A percentile compares a stretch with the other conserved stretches of the same genome.
Conservation (phyloP, 345 rosid species). For the Nasturtium officinale region DNA sequence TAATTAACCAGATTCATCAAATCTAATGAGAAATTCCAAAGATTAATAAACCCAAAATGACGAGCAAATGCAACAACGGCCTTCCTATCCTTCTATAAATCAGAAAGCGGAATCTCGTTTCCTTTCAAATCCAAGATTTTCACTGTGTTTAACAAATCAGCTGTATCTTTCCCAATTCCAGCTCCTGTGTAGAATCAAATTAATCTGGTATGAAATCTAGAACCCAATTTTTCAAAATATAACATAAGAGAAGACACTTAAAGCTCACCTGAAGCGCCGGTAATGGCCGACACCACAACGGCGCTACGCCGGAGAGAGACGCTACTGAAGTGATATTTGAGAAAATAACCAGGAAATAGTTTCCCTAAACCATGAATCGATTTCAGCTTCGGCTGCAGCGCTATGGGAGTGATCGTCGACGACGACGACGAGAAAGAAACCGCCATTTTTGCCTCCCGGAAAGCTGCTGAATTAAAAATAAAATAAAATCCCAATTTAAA, state of each 20-base stretch:
- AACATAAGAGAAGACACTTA: background rate
- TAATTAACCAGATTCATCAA: constrained; percentile 3
- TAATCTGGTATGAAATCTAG: background rate
- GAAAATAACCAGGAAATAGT: background rate
- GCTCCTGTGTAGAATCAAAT: constrained; percentile 20
- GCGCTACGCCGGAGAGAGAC: constrained; percentile 42
- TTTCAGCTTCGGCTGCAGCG: constrained; percentile 29
- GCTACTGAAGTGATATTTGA: constrained; percentile 14
- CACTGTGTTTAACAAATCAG: constrained; percentile 56
- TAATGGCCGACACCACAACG: constrained; percentile 52
- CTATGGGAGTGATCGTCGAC: constrained; percentile 27
- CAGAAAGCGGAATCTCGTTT: constrained; percentile 64
- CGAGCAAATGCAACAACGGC: constrained; percentile 90
- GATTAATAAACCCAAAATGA: constrained; percentile 76
- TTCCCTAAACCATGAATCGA: background rate
- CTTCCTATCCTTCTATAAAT: constrained; percentile 84
- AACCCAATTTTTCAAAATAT: background rate
- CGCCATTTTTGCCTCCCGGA: constrained; percentile 46
- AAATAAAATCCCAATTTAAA: background rate
- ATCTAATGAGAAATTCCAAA: background rate
- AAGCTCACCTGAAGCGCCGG: constrained; percentile 66
- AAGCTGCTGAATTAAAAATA: background rate
- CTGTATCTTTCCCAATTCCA: constrained; percentile 44
- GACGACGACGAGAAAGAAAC: constrained; percentile 46
- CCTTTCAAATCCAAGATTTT: constrained; percentile 70